Evolutionary conservation across 2,329 filamentous ascomycete species (phyloP).

Genomic region (Dothideomycetes sp.): DNA sequence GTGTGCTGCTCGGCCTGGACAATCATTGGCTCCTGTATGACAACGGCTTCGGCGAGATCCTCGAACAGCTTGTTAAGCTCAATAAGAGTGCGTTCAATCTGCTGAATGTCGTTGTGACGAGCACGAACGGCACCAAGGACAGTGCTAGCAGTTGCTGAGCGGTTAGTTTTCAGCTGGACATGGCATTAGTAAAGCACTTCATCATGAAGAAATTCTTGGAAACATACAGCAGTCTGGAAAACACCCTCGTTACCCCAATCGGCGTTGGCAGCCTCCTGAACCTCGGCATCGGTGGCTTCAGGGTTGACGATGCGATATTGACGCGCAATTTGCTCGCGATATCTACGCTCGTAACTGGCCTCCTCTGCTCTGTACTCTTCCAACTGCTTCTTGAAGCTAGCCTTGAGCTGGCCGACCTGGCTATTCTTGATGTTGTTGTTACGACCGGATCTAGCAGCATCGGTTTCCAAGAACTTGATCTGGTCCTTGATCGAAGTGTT

Average conservation of each 20-base stretch:
- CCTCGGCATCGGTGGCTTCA: constrained; percentile 65
- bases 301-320: constrained; percentile 78
- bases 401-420: constrained; percentile 61
- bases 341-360: constrained; percentile 58
- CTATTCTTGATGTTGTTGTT: constrained; percentile 57
- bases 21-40: constrained; percentile 60
- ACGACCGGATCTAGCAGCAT: constrained; percentile 54
- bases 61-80: constrained; percentile 64
- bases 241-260: constrained; percentile 73
- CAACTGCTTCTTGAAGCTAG: constrained; percentile 62
- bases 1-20: constrained; percentile 56
- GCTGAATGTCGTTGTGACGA: constrained; percentile 73
- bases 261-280: constrained; percentile 56
- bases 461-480: constrained; percentile 65
- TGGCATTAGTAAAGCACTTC: neutral
- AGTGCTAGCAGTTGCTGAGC: constrained; percentile 60
- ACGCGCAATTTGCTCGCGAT: constrained; percentile 68
- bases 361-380: constrained; percentile 64
- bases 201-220: neutral
- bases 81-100: constrained; percentile 65
- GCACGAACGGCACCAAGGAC: constrained; percentile 71
- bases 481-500: constrained; percentile 71
- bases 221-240: constrained; percentile 69
- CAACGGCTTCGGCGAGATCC: constrained; percentile 64
- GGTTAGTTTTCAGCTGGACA: constrained; percentile 61